These are phyloP conservation scores for Pythium insidiosum DNA, from an alignment of 352 stramenopile species.

Conservation along the genomic window DNA sequence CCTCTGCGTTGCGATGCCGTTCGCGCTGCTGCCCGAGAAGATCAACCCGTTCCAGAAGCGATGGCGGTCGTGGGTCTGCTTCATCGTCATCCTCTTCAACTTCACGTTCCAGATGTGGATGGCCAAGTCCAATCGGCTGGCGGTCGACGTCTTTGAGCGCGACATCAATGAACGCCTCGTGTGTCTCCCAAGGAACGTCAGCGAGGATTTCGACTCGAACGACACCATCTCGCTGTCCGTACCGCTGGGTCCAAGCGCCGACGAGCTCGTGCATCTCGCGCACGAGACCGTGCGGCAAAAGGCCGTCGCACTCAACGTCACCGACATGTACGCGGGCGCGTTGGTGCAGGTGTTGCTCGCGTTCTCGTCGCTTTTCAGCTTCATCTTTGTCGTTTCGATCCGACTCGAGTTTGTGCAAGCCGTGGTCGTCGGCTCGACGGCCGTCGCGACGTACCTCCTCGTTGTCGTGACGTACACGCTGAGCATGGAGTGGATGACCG, in stretches of 20 bases:
- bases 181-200: constrained; percentile 28
- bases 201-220: constrained; percentile 21
- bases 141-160: constrained; percentile 29
- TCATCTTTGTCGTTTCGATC: constrained; percentile 78
- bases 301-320: constrained; percentile 24
- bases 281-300: constrained; percentile 9
- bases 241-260: neutral
- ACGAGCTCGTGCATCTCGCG: constrained; percentile 18
- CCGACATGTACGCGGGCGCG: constrained; percentile 41
- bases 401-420: constrained; percentile 86
- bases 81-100: constrained; percentile 75
- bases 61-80: constrained; percentile 67
- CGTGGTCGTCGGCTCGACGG: constrained; percentile 51
- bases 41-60: constrained; percentile 66
- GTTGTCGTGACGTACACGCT: constrained; percentile 48
- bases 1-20: constrained; percentile 57
- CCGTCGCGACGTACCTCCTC: constrained; percentile 46
- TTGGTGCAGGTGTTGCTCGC: constrained; percentile 57
- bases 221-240: constrained; percentile 12
- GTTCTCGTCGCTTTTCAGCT: constrained; percentile 72
- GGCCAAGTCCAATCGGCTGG: constrained; percentile 42
- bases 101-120: constrained; percentile 73
- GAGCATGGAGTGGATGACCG: constrained; percentile 59
- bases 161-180: constrained; percentile 27
- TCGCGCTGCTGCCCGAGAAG: constrained; percentile 53